These are phyloP conservation scores for Tuber aestivum DNA, from an alignment of 495 filamentous ascomycete genomes.

Conservation along the genomic window DNA sequence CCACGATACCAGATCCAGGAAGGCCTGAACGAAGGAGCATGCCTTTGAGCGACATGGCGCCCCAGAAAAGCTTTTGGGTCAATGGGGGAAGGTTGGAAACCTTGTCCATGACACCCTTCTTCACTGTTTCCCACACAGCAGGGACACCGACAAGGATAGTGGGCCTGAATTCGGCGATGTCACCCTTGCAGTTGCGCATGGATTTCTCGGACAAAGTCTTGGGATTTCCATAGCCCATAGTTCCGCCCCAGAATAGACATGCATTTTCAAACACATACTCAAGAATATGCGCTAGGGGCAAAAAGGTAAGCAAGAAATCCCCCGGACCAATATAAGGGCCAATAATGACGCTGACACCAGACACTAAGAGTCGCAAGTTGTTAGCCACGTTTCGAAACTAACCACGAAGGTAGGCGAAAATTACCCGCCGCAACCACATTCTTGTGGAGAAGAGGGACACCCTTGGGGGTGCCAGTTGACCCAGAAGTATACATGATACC, in stretches of 20 bases:
- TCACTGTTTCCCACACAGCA: slow-evolving; percentile 94
- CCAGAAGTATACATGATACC: slow-evolving; percentile 99
- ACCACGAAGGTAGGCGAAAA: slow-evolving; percentile 34
- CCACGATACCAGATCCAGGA: slow-evolving; percentile 65
- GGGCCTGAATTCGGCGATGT: slow-evolving; percentile 89
- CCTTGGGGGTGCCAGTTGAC: slow-evolving; percentile 94
- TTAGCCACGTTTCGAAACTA: not conserved
- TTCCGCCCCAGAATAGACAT: slow-evolving; percentile 85
- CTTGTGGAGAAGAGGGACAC: slow-evolving; percentile 82
- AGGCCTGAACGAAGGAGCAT: slow-evolving; percentile 70
- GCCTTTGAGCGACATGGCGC: slow-evolving; percentile 74
- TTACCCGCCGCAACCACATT: slow-evolving; percentile 82
- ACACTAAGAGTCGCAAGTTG: slow-evolving; percentile 51
- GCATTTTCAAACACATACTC: slow-evolving; percentile 97
- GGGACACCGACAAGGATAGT: slow-evolving; percentile 91
- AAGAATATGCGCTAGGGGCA: slow-evolving; percentile 90
- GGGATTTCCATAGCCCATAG: slow-evolving; percentile 95
- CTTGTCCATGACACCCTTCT: slow-evolving; percentile 91
- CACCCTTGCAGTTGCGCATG: slow-evolving; percentile 88
- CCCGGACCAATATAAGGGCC: slow-evolving; percentile 78
- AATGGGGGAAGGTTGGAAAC: slow-evolving; percentile 68
- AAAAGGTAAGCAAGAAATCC: slow-evolving; percentile 82
- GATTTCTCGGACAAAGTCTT: slow-evolving; percentile 85
- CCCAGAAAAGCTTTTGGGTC: slow-evolving; percentile 85
- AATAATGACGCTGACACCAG: slow-evolving; percentile 81